Percentiles rank a stretch among this genome's conserved stretches.
phyloP scores from a whole-genome alignment of 2,329 filamentous ascomycete genomes.

The Geosmithia putterillii region DNA sequence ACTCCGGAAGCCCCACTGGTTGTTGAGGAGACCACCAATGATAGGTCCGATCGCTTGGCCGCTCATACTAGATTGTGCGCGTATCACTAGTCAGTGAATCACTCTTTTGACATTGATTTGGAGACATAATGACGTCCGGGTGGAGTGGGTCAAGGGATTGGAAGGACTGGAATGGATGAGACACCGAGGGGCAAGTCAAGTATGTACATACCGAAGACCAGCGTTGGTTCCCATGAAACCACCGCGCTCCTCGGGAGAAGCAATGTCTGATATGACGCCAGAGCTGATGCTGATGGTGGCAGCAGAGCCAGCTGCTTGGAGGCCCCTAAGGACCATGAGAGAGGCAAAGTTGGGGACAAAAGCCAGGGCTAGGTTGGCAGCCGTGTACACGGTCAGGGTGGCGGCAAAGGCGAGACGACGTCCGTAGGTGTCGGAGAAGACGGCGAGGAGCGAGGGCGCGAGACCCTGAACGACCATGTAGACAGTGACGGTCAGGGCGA shows the following conservation, averaged over 20 bases:
- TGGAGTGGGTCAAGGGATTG: no score
- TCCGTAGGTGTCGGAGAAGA: conserved; percentile 21
- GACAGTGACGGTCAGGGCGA: conserved; percentile 24
- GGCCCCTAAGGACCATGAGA: conserved; percentile 5
- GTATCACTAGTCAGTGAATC: background rate
- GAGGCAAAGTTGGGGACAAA: conserved; percentile 4
- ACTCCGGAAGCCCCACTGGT: conserved; percentile 14
- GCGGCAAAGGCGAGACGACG: conserved; percentile 5
- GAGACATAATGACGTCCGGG: no score
- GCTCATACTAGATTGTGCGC: conserved; percentile 1
- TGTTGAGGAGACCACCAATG: conserved; percentile 15
- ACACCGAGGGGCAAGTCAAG: background rate
- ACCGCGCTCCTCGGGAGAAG: conserved; percentile 7
- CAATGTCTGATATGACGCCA: conserved; percentile 11
- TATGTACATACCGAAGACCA: conserved; percentile 3
- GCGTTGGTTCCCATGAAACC: conserved; percentile 10
- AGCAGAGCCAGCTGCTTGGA: conserved; percentile 10
- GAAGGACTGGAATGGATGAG: no score
- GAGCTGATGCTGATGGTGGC: conserved; percentile 10
- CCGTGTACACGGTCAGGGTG: conserved; percentile 4
- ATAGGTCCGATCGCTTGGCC: conserved; percentile 17
- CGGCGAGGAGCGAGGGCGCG: conserved; percentile 26
- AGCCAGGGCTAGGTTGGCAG: conserved; percentile 6
- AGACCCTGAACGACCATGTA: conserved; percentile 31
- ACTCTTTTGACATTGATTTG: no score